Percentiles rank a stretch among this genome's conserved stretches.
Evolutionary conservation across 1,284 basidiomycete species (phyloP).

Genomic region (Puccinia polysora): DNA sequence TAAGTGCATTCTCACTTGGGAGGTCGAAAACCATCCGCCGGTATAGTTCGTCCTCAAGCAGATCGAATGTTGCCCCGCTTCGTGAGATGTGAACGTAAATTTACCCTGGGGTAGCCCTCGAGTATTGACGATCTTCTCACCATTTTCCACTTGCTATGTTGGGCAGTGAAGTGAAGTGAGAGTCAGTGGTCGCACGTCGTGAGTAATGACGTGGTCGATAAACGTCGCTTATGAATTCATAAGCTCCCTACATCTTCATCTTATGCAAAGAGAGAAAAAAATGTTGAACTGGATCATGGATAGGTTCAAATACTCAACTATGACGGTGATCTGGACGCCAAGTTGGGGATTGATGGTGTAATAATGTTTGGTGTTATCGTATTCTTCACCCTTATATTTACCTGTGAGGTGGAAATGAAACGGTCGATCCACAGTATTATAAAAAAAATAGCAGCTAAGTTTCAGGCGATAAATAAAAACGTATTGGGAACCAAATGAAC

Average conservation of each 20-base stretch:
- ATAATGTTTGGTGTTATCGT: conserved; percentile 67
- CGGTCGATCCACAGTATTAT: too few species aligned
- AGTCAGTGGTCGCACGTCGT: too few species aligned
- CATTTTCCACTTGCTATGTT: conserved; percentile 12
- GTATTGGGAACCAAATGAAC: background rate
- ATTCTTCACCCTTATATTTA: conserved; percentile 87
- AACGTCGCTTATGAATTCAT: too few species aligned
- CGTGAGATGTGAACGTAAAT: conserved; percentile 96
- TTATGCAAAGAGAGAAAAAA: too few species aligned
- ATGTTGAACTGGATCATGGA: background rate
- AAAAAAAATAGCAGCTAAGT: too few species aligned
- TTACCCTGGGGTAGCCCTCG: conserved; percentile 80
- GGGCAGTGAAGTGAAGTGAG: too few species aligned
- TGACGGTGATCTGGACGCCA: conserved; percentile 83
- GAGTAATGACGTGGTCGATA: too few species aligned
- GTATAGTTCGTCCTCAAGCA: conserved; percentile 84
- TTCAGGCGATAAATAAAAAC: too few species aligned
- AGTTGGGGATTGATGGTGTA: conserved; percentile 73
- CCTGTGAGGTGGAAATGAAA: conserved; percentile 60
- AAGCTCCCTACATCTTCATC: too few species aligned
- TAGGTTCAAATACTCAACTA: conserved; percentile 61
- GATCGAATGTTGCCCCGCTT: conserved; percentile 92
- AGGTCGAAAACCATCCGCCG: conserved; percentile 74
- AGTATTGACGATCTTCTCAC: conserved; percentile 62
- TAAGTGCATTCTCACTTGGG: conserved; percentile 89